Evolutionary conservation across 2,329 filamentous ascomycete species (phyloP).

Genomic region (Tolypocladium tundrense): DNA sequence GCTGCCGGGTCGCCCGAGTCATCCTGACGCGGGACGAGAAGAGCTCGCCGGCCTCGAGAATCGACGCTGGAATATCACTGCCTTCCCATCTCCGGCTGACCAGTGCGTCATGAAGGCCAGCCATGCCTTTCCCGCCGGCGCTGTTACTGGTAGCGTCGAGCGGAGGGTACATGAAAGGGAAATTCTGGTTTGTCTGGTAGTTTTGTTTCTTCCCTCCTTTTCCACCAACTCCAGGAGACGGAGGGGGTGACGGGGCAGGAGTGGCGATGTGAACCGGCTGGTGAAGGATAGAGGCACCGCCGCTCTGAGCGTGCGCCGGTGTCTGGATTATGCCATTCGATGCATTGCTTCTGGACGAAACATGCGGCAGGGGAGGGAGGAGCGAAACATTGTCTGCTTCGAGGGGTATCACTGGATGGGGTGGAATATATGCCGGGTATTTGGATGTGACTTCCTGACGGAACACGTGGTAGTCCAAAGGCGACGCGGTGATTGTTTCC

Average conservation of each 20-base stretch:
- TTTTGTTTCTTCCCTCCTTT: constrained; percentile 98
- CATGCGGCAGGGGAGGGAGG: constrained; percentile 71
- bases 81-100: constrained; percentile 86
- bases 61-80: constrained; percentile 88
- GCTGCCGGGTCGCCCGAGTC: constrained; percentile 79
- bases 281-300: constrained; percentile 73
- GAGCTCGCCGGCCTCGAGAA: constrained; percentile 85
- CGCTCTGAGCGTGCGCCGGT: constrained; percentile 42
- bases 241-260: constrained; percentile 87
- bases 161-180: constrained; percentile 94
- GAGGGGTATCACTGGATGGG: constrained; percentile 69
- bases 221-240: constrained; percentile 74
- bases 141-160: constrained; percentile 82
- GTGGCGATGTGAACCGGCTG: constrained; percentile 99
- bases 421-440: constrained; percentile 92
- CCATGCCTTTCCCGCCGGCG: constrained; percentile 78
- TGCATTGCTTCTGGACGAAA: constrained; percentile 51
- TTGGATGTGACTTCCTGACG: constrained; percentile 96
- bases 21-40: constrained; percentile 87
- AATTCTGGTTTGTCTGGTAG: constrained; percentile 98
- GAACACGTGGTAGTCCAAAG: constrained; percentile 91
- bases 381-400: constrained; percentile 88
- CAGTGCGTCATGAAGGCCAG: constrained; percentile 67
- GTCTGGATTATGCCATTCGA: constrained; percentile 52
- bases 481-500: constrained; percentile 82